Evolutionary conservation across 2,329 filamentous ascomycete genomes (phyloP), one percentile per base, ranked within the genome.

Genomic region (Calonectria multiphialidica): DNA sequence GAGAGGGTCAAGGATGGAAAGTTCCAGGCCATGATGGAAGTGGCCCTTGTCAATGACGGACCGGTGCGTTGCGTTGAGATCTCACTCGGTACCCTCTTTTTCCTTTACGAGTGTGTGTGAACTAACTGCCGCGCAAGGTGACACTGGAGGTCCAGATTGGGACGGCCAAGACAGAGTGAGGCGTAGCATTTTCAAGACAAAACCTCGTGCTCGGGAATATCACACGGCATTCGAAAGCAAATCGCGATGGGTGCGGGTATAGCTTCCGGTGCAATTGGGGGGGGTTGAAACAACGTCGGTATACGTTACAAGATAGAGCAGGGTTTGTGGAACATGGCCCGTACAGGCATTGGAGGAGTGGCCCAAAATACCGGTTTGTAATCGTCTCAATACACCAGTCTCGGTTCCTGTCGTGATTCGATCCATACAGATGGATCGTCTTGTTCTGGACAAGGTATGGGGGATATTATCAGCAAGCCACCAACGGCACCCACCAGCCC

Each of bases 1-100:
- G 94, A 95, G 10, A 92, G 89, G 75, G 96, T 99, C 71, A 95
- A 98, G 82, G 93, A 99, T 82, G 97, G 97, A n/a, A 92, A 96
- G 35, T 99, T 99, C 83, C 96, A 98, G 81, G 97, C 97, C 62
- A 98, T 98, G 96, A 99, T 99, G 97, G 93, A 98, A 81, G 96
- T 99, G 71, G 93, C 94, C 61, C 85, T 98, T 35, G 92, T 98
- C 62, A 98, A 98, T 77, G 96, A 98, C 77, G 92, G 92, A 1
- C 92, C 92, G 66, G 92, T 93, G 82, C 76, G 84, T 81, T 50
- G 50, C 50, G 50, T 37, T 21, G 49, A 67, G 21, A n/a, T 44
- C 40, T 59, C 37, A 37, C 64, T 10, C 37, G 23, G 35, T 57
- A 40, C 44, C 23, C 33, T 67, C 35, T 35, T 59, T 68, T 35